A percentile compares a stretch with the other conserved stretches of the same genome.
phyloP scores from a whole-genome alignment of 768 basidiomycete genomes.

The Gymnopilus dilepis region DNA sequence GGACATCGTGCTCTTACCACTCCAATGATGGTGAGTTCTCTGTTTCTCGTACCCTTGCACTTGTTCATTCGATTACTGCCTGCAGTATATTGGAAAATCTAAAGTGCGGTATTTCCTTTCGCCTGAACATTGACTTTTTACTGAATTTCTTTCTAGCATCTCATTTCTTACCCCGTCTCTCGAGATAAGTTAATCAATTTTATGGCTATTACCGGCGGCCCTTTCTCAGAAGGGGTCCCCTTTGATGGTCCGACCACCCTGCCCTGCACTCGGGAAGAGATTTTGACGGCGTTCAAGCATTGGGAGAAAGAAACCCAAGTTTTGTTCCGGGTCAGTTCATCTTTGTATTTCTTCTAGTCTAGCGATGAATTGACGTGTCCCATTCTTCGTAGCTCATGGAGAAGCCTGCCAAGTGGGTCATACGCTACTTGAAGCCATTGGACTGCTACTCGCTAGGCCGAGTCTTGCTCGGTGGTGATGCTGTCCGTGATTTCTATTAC shows the following conservation, averaged over 20 bases:
- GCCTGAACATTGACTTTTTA: background rate
- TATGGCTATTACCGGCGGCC: constrained; percentile 40
- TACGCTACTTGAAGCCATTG: constrained; percentile 47
- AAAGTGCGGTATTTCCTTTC: constrained; percentile 43
- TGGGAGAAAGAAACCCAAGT: constrained; percentile 54
- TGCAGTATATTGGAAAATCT: constrained; percentile 34
- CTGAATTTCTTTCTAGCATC: constrained; percentile 37
- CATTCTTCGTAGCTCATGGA: constrained; percentile 34
- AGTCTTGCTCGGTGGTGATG: constrained; percentile 55
- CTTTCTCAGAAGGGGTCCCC: constrained; percentile 38
- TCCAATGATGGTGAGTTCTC: background rate
- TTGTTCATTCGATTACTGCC: too few relatives aligned
- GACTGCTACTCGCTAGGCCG: constrained; percentile 42
- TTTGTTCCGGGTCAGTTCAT: constrained; percentile 42
- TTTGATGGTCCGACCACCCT: constrained; percentile 28
- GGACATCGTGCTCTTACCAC: background rate
- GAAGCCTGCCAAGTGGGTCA: constrained; percentile 46
- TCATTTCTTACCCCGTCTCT: constrained; percentile 57
- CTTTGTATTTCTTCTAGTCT: background rate
- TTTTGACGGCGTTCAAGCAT: constrained; percentile 40
- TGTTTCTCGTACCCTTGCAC: background rate
- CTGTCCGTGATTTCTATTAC: constrained; percentile 35
- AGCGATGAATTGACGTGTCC: background rate
- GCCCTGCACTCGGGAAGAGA: constrained; percentile 38
- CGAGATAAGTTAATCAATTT: constrained; percentile 55